Percentiles rank a stretch among this genome's conserved stretches.
Conservation (phyloP, 192 early-diverging fungal species). For the Thoreauomyces humboldtii region DNA sequence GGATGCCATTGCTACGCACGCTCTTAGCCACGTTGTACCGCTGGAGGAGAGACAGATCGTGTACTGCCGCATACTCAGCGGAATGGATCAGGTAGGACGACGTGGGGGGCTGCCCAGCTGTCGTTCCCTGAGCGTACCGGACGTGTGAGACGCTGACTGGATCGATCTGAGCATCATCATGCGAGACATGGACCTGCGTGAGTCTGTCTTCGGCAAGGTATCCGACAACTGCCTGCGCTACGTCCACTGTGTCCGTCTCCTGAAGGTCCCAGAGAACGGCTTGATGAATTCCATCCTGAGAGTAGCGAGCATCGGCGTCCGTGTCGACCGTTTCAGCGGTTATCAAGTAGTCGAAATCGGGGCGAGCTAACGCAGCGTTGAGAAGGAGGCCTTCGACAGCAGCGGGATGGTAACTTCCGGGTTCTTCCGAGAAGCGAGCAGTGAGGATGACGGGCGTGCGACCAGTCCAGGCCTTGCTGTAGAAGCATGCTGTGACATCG, state of each 20-base stretch:
- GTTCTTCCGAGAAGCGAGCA: constrained; percentile 25
- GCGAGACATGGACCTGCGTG: constrained; percentile 40
- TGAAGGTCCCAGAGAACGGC: constrained; percentile 63
- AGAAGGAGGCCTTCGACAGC: constrained; percentile 38
- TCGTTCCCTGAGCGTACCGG: constrained; percentile 45
- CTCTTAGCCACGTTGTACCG: constrained; percentile 61
- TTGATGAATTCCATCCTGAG: constrained; percentile 29
- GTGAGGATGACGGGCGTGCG: constrained; percentile 40
- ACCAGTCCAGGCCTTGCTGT: constrained; percentile 46
- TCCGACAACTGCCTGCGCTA: constrained; percentile 46
- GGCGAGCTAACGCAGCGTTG: constrained; percentile 23
- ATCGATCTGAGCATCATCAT: constrained; percentile 58
- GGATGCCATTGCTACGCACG: constrained; percentile 45
- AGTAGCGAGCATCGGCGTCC: constrained; percentile 29
- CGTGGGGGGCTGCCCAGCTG: constrained; percentile 5
- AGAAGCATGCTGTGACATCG: constrained; percentile 71
- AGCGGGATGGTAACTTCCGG: constrained; percentile 27
- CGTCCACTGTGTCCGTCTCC: constrained; percentile 50
- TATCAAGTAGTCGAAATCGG: constrained; percentile 34
- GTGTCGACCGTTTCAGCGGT: constrained; percentile 12
- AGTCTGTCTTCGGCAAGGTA: constrained; percentile 38
- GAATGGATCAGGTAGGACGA: constrained; percentile 36
- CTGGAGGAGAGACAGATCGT: constrained; percentile 56
- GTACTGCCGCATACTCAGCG: constrained; percentile 63
- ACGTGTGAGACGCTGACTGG: constrained; percentile 61